Conservation (phyloP, 1,139 yeast genomes). For the Yamadazyma triangularis region DNA sequence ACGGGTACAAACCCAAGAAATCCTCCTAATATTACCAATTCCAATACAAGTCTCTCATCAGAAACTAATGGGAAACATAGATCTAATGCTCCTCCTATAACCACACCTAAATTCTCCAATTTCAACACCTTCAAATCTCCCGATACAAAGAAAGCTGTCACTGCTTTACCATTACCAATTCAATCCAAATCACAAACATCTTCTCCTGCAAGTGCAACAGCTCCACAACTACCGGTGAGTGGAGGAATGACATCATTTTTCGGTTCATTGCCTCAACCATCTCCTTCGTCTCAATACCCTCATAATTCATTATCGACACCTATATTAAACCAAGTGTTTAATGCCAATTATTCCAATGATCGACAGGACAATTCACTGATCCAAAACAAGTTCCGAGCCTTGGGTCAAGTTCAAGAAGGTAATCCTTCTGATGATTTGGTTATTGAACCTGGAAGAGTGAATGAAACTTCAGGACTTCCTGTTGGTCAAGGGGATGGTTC, state of each 20-base stretch:
- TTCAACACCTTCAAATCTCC: constrained; percentile 35
- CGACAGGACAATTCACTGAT: background rate
- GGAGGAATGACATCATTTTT: constrained; percentile 20
- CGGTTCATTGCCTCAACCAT: constrained; percentile 25
- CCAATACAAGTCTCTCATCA: constrained; percentile 4
- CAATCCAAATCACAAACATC: constrained; percentile 39
- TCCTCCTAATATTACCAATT: background rate
- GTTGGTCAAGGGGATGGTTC: constrained; percentile 1
- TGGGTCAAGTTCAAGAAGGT: background rate
- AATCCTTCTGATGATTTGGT: too few relatives aligned
- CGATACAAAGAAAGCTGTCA: constrained; percentile 30
- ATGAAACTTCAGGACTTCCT: too few relatives aligned
- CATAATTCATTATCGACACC: constrained; percentile 29
- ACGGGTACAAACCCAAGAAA: background rate
- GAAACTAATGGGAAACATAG: too few relatives aligned
- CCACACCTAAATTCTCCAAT: constrained; percentile 20
- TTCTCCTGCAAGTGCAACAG: constrained; percentile 42
- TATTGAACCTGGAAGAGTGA: too few relatives aligned
- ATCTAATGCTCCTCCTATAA: constrained; percentile 15
- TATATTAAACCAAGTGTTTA: constrained; percentile 27
- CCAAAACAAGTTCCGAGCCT: background rate
- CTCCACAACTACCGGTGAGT: constrained; percentile 34
- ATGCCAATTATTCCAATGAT: background rate
- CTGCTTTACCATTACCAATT: constrained; percentile 36
- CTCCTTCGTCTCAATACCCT: constrained; percentile 22